Percentiles rank a stretch among this genome's conserved stretches.
Conservation (phyloP, 1,284 basidiomycete species). For the Jaminaea rosea region DNA sequence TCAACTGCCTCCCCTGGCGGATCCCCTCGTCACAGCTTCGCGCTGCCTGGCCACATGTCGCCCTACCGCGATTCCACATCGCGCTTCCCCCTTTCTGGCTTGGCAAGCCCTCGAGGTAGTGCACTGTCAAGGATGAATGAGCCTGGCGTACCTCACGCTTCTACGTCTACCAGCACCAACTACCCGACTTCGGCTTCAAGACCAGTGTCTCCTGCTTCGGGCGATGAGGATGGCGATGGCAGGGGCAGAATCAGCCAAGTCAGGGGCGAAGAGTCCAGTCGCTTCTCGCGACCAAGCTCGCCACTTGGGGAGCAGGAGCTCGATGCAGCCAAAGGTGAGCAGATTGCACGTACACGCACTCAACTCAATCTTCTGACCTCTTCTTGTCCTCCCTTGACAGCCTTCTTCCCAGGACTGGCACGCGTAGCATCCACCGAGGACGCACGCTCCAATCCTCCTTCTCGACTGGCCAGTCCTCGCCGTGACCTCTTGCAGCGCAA, state of each 20-base stretch:
- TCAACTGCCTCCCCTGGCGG: slow-evolving; percentile 25
- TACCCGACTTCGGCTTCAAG: slow-evolving; percentile 32
- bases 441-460: slow-evolving; percentile 5
- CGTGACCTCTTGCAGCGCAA: slow-evolving; percentile 12
- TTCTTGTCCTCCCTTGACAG: slow-evolving; percentile 6
- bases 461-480: slow-evolving; percentile 15
- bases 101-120: slow-evolving; percentile 30
- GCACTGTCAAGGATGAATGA: slow-evolving; percentile 37
- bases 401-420: neutral
- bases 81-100: slow-evolving; percentile 24
- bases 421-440: neutral
- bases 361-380: neutral
- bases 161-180: slow-evolving; percentile 19
- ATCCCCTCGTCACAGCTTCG: slow-evolving; percentile 28
- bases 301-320: slow-evolving; percentile 9
- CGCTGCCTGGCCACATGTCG: slow-evolving; percentile 30
- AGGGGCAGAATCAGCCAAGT: too few species aligned
- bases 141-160: too few species aligned
- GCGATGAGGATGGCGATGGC: neutral
- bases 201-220: slow-evolving; percentile 5
- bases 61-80: slow-evolving; percentile 39
- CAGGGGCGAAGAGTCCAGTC: too few species aligned
- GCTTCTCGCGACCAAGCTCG: slow-evolving; percentile 23
- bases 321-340: neutral
- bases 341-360: neutral